These are phyloP conservation scores for Euptelea pleiosperma DNA, from an alignment of 164 flowering plant genomes.

Conservation along the genomic window DNA sequence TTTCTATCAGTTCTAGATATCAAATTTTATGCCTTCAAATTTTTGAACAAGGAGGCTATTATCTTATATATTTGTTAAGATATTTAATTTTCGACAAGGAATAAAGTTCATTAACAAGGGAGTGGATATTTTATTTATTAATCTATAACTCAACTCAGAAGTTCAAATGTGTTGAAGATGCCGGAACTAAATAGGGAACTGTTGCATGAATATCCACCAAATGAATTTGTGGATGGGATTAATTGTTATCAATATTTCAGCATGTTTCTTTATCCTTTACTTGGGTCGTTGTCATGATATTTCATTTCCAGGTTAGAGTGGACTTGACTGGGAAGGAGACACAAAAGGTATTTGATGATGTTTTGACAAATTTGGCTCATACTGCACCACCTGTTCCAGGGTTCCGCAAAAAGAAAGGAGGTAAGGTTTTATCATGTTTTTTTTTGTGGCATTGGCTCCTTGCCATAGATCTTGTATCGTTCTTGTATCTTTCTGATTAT, in stretches of 20 bases:
- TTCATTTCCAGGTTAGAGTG: conserved; percentile 52
- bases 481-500: background rate
- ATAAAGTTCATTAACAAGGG: too few relatives aligned
- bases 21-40: too few relatives aligned
- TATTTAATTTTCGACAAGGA: too few relatives aligned
- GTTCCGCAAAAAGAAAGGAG: conserved; percentile 74
- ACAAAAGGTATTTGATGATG: conserved; percentile 47
- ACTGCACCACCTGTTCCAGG: conserved; percentile 86
- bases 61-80: too few relatives aligned
- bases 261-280: background rate
- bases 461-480: background rate
- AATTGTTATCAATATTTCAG: background rate
- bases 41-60: too few relatives aligned
- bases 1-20: too few relatives aligned
- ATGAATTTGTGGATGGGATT: background rate
- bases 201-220: background rate
- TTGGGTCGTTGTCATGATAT: background rate
- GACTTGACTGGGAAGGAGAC: conserved; percentile 62
- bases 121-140: too few relatives aligned
- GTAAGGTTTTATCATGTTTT: conserved; percentile 24
- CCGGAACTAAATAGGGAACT: background rate
- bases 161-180: too few relatives aligned
- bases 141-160: too few relatives aligned
- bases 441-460: background rate
- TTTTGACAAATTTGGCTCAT: conserved; percentile 57